Conservation (phyloP, 1,284 basidiomycete species). For the Hemileia vastatrix region DNA sequence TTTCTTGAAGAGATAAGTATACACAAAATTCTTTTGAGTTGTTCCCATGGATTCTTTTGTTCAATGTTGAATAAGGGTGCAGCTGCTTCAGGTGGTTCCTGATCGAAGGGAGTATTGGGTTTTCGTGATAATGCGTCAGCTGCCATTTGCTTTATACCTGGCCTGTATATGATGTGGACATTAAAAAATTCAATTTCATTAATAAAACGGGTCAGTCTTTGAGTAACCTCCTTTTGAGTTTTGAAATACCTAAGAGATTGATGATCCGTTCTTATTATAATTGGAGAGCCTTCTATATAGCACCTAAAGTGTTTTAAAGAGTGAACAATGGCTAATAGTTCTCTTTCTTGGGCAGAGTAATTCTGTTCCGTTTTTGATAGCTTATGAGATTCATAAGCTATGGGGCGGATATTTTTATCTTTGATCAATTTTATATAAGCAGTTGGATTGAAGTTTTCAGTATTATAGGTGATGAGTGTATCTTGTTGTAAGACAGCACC, state of each 20-base stretch:
- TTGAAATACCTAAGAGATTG: constrained; percentile 8
- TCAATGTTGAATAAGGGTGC: background rate
- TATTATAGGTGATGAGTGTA: background rate
- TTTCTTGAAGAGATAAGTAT: too few species aligned
- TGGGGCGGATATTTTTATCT: background rate
- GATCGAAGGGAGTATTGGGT: background rate
- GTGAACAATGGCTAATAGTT: constrained; percentile 5
- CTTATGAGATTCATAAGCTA: constrained; percentile 3
- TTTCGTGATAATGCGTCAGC: constrained; percentile 3
- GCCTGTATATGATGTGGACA: constrained; percentile 1
- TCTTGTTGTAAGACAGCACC: constrained; percentile 15
- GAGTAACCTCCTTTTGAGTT: constrained; percentile 1
- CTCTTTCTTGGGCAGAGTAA: constrained; percentile 1
- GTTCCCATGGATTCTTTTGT: too few species aligned
- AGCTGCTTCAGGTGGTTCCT: background rate
- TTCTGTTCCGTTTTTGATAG: constrained; percentile 7
- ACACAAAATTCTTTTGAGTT: too few species aligned
- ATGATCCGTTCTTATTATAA: background rate
- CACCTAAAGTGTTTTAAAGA: background rate
- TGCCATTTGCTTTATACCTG: constrained; percentile 4
- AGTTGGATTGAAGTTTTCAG: background rate
- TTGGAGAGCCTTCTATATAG: constrained; percentile 1
- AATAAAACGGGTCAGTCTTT: background rate
- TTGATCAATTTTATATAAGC: background rate
- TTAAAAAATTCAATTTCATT: constrained; percentile 6